These are phyloP conservation scores for Amylocarpus encephaloides DNA, from an alignment of 2,329 filamentous ascomycete genomes.

Conservation along the genomic window DNA sequence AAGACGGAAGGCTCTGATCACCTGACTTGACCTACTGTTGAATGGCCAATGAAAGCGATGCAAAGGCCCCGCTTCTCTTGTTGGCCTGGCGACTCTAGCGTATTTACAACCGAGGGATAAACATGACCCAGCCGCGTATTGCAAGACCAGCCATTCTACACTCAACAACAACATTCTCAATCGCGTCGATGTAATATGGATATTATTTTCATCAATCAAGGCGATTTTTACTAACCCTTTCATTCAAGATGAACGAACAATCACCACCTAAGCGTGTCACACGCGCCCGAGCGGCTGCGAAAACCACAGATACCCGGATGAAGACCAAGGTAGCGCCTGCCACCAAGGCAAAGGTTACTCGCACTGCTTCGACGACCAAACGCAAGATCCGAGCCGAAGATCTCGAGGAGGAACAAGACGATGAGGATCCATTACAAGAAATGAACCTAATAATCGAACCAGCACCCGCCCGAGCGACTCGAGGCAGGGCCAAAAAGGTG, in stretches of 20 bases:
- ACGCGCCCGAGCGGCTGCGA: slow-evolving; percentile 42
- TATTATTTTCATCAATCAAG: slow-evolving; percentile 3
- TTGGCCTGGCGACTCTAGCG: too few relatives aligned
- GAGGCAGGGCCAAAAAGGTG: slow-evolving; percentile 43
- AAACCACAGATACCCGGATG: slow-evolving; percentile 33
- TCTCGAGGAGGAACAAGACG: slow-evolving; percentile 34
- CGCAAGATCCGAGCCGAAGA: slow-evolving; percentile 52
- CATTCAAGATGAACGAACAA: slow-evolving; percentile 42
- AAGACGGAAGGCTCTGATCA: too few relatives aligned
- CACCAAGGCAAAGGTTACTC: slow-evolving; percentile 36
- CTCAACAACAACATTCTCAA: background rate
- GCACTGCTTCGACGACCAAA: slow-evolving; percentile 35
- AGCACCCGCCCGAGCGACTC: slow-evolving; percentile 32
- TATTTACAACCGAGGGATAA: too few relatives aligned
- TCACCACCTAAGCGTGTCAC: slow-evolving; percentile 56
- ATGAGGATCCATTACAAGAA: slow-evolving; percentile 12
- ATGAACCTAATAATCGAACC: slow-evolving; percentile 23
- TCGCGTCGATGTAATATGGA: background rate
- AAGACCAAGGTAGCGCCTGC: slow-evolving; percentile 44
- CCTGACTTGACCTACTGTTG: too few relatives aligned
- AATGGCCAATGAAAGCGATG: too few relatives aligned
- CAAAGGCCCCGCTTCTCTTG: too few relatives aligned
- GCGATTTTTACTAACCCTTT: slow-evolving; percentile 8
- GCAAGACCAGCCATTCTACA: background rate
- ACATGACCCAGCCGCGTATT: too few relatives aligned